Evolutionary conservation across 2,329 filamentous ascomycete genomes (phyloP), one percentile per base, ranked within the genome.

Genomic region (Penicillium decumbens): DNA sequence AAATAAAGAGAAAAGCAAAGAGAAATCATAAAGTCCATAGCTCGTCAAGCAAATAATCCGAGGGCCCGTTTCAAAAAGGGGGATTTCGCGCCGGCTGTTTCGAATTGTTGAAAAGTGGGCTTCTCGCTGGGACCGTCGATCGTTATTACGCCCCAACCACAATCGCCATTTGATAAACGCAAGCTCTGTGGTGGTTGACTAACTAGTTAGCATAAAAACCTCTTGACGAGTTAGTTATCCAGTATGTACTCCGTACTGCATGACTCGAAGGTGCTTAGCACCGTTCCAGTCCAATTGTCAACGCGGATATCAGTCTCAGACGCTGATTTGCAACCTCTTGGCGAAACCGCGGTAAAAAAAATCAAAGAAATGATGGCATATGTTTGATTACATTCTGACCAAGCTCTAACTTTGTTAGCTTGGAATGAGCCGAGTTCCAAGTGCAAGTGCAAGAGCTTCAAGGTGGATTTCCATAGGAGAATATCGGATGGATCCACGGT

Each of bases 91-190:
- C 57, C 53, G 56, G 52, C 40, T 51, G 58, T 59, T 60, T 60
- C 56, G 53, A 52, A 53, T 60, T 35, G 42, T 41, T 39, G 50
- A 52, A 51, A 50, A 56, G 58, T 60, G 58, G 58, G 52, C 47
- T 56, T 43, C 41, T 55, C 23, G 38, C 52, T 49, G 55, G 48
- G 41, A 45, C 25, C 43, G 56, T 50, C 56, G 58, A 60, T 60
- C 58, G 52, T 60, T 51, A 60, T 60, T 53, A 59, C 35, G 43
- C 42, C 43, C 23, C 37, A 30, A 8, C 13, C 24, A 32, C 41
- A 25, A 48, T 48, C 35, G 37, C 27, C 15, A 41, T 13, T 40
- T 33, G 18, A 45, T 45, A 32, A 9, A 8, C 8, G 27, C 32
- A 35, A 37, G 33, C 20, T 37, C 15, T 10, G 15, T 4, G 35